A percentile compares a stretch with the other conserved stretches of the same genome.
Evolutionary conservation across 106 monocot genomes (phyloP).

Genomic region (Dioscorea zingiberensis): DNA sequence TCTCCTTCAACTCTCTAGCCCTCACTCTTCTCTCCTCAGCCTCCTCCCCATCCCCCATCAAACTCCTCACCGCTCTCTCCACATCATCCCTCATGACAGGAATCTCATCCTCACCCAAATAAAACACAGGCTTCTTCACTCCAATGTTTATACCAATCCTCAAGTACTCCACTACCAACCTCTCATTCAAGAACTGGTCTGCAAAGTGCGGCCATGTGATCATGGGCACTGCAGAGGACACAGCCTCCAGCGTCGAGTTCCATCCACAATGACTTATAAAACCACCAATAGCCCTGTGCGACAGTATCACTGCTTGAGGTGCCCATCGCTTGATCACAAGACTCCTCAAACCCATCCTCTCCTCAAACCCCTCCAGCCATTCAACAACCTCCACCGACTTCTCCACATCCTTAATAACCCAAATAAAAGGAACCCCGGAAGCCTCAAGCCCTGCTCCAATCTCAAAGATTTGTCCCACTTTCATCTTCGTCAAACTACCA

Average conservation of each 20-base stretch:
- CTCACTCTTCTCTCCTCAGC: slow-evolving; percentile 8
- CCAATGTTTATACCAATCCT: slow-evolving; percentile 24
- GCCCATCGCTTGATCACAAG: slow-evolving; percentile 55
- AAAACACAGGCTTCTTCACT: slow-evolving; percentile 6
- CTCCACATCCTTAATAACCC: slow-evolving; percentile 44
- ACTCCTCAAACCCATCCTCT: slow-evolving; percentile 18
- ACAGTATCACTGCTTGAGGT: slow-evolving; percentile 52
- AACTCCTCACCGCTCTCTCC: slow-evolving; percentile 5
- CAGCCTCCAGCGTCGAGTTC: slow-evolving; percentile 56
- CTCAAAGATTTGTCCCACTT: slow-evolving; percentile 36
- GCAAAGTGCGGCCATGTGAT: slow-evolving; percentile 43
- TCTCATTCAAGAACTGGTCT: slow-evolving; percentile 51
- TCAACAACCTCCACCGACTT: slow-evolving; percentile 19
- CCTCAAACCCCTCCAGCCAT: slow-evolving; percentile 34
- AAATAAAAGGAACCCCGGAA: slow-evolving; percentile 37
- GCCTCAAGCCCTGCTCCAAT: slow-evolving; percentile 47
- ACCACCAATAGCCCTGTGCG: slow-evolving; percentile 38
- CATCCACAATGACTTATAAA: slow-evolving; percentile 74
- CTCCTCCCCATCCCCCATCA: slow-evolving; percentile 17
- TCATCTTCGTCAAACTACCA: slow-evolving; percentile 21
- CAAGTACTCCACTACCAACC: slow-evolving; percentile 33
- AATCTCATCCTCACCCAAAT: background rate
- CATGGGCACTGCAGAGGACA: slow-evolving; percentile 35
- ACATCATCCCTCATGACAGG: slow-evolving; percentile 10
- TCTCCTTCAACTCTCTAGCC: background rate